Evolutionary conservation across 2,329 filamentous ascomycete species (phyloP), one percentile per base, ranked within the genome.

Genomic region (Pseudocercospora macadamiae): DNA sequence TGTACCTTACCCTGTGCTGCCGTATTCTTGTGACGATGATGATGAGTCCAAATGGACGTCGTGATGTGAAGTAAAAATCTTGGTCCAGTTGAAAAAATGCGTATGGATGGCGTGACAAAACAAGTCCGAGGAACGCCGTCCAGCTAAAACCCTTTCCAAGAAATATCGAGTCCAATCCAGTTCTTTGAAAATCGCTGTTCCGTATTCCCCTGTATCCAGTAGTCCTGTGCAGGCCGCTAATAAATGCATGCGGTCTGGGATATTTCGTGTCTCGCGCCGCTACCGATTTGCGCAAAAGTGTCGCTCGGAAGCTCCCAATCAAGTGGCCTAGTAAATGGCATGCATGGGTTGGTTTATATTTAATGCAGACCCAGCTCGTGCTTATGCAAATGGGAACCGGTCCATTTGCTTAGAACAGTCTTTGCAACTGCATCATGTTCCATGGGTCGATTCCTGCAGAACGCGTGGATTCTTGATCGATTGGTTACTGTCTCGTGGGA

Each of bases 321-420:
- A 28, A 25, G n/a, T 16, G 5, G 23, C 10, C 42, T 23, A 21
- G 39, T 45, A 26, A 47, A 21, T 21, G 28, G 37, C 37, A 42
- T 19, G 37, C 37, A 42, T 42, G 37, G 37, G 23, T 42, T 14
- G 37, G 37, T 42, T 12, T 42, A 42, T 42, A 18, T 39, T 19
- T 39, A 39, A 21, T 21, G 37, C 37, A 42, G 14, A 42, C 37
- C 37, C 8, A 26, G 42, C 42, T 28, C 19, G 26, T 47, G 42
- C 42, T 39, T 3, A 16, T 51, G 45, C 28, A 30, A 18, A 16
- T 19, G 16, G n/a, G n/a, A n/a, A 25, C 32, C 30, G 26, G 52
- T 47, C 36, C 26, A 23, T 30, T 55, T 47, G 52, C 49, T 36
- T 36, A 52, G 30, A 52, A 52, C 30, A 36, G 49, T 47, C 42